Evolutionary conservation across 148 eudicot genomes (phyloP).

Genomic region (Rheum nobile): DNA sequence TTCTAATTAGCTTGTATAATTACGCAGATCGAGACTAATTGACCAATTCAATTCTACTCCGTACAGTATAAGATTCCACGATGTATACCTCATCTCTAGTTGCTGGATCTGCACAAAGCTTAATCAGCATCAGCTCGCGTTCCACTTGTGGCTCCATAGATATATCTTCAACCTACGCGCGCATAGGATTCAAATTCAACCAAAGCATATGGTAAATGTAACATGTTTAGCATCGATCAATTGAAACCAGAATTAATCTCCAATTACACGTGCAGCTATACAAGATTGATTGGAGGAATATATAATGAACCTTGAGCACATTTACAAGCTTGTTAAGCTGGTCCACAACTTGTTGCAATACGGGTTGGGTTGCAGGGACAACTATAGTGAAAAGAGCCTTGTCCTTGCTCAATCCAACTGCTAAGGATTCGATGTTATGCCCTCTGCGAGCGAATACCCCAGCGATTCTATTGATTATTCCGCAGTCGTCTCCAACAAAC

Average conservation of each 20-base stretch:
- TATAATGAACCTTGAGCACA: slow-evolving; percentile 59
- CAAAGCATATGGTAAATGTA: background rate
- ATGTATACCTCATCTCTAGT: slow-evolving; percentile 51
- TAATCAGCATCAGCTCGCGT: slow-evolving; percentile 83
- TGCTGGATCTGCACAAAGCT: slow-evolving; percentile 50
- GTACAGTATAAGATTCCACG: too few species aligned
- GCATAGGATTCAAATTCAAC: background rate
- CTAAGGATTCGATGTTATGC: slow-evolving; percentile 86
- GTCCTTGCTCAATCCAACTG: slow-evolving; percentile 85
- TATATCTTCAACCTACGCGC: slow-evolving; percentile 68
- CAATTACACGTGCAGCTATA: too few species aligned
- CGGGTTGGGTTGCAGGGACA: slow-evolving; percentile 66
- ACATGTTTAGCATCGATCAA: too few species aligned
- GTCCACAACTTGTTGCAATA: slow-evolving; percentile 65
- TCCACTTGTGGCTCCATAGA: slow-evolving; percentile 80
- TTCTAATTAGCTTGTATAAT: too few species aligned
- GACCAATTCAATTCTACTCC: too few species aligned
- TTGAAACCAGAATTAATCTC: background rate
- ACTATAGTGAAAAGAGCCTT: slow-evolving; percentile 91
- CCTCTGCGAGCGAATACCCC: slow-evolving; percentile 91
- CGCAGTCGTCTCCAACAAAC: too few species aligned
- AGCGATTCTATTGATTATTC: slow-evolving; percentile 83
- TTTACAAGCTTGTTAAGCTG: slow-evolving; percentile 89
- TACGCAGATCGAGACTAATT: too few species aligned
- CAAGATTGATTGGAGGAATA: too few species aligned